phyloP scores from a whole-genome alignment of 2,329 filamentous ascomycete genomes.

The Neopestalotiopsis sp. region DNA sequence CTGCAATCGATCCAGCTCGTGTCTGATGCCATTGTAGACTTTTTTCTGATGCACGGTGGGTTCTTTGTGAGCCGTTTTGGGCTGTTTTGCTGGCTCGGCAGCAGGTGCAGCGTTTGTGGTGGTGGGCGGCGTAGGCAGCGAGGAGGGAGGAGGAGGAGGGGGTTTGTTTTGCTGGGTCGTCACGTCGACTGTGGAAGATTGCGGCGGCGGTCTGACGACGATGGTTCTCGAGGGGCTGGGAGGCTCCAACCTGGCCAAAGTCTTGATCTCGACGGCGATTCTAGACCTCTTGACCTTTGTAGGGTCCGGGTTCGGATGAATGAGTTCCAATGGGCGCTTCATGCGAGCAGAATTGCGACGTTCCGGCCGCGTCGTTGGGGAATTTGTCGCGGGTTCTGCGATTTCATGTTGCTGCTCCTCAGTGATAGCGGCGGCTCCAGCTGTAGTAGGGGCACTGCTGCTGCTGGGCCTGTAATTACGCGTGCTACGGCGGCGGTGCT shows the following conservation, averaged over 20 bases:
- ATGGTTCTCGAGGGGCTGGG: conserved; percentile 31
- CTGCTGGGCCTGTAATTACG: conserved; percentile 7
- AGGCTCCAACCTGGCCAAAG: conserved; percentile 32
- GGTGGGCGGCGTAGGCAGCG: conserved; percentile 27
- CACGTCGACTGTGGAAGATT: conserved; percentile 25
- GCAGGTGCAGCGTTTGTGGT: conserved; percentile 2
- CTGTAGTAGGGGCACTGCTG: neutral
- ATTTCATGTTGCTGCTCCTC: conserved; percentile 6
- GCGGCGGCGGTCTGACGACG: conserved; percentile 26
- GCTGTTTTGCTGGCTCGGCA: conserved; percentile 14
- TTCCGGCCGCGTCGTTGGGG: conserved; percentile 33
- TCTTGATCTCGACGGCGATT: conserved; percentile 58
- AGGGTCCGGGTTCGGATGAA: conserved; percentile 50
- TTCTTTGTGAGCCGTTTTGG: conserved; percentile 31
- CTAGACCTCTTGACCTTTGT: conserved; percentile 54
- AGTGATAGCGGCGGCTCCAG: neutral
- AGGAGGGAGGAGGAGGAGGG: conserved; percentile 34
- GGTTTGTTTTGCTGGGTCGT: conserved; percentile 30
- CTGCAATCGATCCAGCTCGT: conserved; percentile 64
- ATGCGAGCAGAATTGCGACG: conserved; percentile 43
- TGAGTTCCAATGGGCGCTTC: conserved; percentile 54
- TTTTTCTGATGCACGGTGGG: conserved; percentile 61
- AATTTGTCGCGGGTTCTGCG: conserved; percentile 9
- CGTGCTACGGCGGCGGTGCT: conserved; percentile 9
- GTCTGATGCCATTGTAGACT: conserved; percentile 64